Conservation (phyloP, 192 early-diverging fungal species). For the Diversispora epigaea region DNA sequence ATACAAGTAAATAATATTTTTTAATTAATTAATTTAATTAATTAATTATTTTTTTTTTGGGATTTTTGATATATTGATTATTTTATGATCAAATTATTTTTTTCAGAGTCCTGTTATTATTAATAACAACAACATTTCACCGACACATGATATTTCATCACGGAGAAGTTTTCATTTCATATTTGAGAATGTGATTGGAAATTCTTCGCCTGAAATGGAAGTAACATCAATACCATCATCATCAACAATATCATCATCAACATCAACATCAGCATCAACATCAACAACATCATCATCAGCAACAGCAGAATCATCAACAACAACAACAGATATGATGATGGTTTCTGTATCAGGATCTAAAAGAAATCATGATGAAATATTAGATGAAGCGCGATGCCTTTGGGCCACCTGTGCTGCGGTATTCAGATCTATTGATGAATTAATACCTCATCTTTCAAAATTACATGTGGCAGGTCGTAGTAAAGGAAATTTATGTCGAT, state of each 20-base stretch:
- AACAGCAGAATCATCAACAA: not conserved
- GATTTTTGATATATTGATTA: no score
- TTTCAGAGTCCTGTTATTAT: no score
- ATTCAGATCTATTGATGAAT: conserved; percentile 50
- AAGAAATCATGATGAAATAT: conserved; percentile 18
- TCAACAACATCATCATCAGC: not conserved
- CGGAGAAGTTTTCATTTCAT: no score
- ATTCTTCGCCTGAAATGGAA: no score
- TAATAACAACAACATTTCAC: no score
- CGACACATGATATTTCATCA: no score
- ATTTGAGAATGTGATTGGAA: no score
- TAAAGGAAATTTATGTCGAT: conserved; percentile 52
- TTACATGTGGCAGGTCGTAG: conserved; percentile 41
- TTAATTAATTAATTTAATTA: no score
- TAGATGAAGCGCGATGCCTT: conserved; percentile 39
- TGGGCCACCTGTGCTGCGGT: conserved; percentile 53
- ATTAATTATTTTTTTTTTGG: no score
- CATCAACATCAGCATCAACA: not conserved
- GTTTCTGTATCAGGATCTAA: not conserved
- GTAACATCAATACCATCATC: no score
- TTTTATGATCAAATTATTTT: no score
- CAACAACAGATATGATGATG: not conserved
- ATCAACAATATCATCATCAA: no score
- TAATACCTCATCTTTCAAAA: conserved; percentile 54
- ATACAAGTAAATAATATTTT: not conserved